phyloP scores from a whole-genome alignment of 2,329 filamentous ascomycete species.

The Mycogone perniciosa region DNA sequence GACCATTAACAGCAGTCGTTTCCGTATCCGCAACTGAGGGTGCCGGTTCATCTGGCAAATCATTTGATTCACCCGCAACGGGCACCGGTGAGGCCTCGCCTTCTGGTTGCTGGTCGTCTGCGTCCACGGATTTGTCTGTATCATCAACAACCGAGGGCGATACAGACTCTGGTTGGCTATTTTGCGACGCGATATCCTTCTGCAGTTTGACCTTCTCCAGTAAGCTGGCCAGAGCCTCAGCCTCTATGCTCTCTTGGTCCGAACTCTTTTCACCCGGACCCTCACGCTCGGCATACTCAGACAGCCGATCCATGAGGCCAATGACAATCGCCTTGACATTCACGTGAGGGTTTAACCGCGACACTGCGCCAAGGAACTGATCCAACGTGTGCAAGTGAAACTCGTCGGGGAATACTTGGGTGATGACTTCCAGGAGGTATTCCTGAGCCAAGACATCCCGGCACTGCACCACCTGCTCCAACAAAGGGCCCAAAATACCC shows the following conservation, averaged over 20 bases:
- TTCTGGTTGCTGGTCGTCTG: conserved; percentile 20
- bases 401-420: conserved; percentile 97
- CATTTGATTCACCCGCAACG: conserved; percentile 20
- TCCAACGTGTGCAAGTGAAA: conserved; percentile 96
- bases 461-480: conserved; percentile 97
- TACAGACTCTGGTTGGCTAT: conserved; percentile 18
- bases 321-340: conserved; percentile 98
- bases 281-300: conserved; percentile 89
- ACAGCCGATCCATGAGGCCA: conserved; percentile 92
- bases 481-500: conserved; percentile 75
- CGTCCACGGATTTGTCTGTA: conserved; percentile 25
- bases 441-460: conserved; percentile 95
- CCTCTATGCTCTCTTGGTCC: conserved; percentile 70
- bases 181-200: conserved; percentile 40
- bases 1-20: conserved; percentile 42
- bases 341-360: conserved; percentile 88
- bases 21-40: conserved; percentile 36
- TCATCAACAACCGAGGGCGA: conserved; percentile 25
- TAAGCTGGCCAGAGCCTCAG: conserved; percentile 72
- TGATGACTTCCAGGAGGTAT: conserved; percentile 96
- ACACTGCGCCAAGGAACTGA: conserved; percentile 88
- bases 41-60: conserved; percentile 25
- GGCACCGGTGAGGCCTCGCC: conserved; percentile 19
- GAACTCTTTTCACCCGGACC: conserved; percentile 63
- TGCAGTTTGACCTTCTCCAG: conserved; percentile 70